Evolutionary conservation across 2,329 filamentous ascomycete species (phyloP), one percentile per base, ranked within the genome.

Genomic region (Stylonectria norvegica): DNA sequence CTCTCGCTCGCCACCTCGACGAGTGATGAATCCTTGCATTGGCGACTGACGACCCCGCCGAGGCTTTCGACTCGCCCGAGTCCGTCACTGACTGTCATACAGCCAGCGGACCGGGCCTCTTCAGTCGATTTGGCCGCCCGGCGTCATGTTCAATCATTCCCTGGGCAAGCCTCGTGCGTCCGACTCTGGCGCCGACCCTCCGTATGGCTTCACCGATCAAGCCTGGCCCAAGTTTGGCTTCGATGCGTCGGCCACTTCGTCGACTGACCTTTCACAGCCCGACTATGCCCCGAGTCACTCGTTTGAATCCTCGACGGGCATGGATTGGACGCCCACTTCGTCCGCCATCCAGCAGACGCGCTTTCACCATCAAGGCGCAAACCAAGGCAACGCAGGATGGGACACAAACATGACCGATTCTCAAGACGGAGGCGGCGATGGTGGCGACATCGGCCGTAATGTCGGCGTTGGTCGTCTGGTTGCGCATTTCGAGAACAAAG

Each of bases 401-500:
- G 50, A 56, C n/a, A n/a, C n/a, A 23, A 46, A 50, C 16, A 50
- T 62, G 40, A 47, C 34, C 30, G 31, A 55, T n/a, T 29, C 44
- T 20, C 59, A 60, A 19, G 45, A 34, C 25, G 47, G 44, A 20
- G 47, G 50, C 14, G 42, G 42, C 34, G 37, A 47, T 16, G 52
- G 54, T 17, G 48, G 55, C 22, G 59, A 55, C 34, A 60, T 64
- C 28, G 46, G n/a, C n/a, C n/a, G n/a, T n/a, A n/a, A n/a, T n/a
- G n/a, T n/a, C 27, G 50, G 62, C 27, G 65, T 68, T 35, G 60
- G 64, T 32, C 63, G 64, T 32, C 47, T 69, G 33, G 62, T 68
- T 41, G 63, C 66, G 34, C 66, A 67, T 35, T 69, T 69, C 49
- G 66, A 69, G 38, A 66, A 61, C 41, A 66, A 65, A 40, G 59